Evolutionary conservation across 2,329 filamentous ascomycete genomes (phyloP), one percentile per base, ranked within the genome.

Genomic region (Penicillium glabrum): DNA sequence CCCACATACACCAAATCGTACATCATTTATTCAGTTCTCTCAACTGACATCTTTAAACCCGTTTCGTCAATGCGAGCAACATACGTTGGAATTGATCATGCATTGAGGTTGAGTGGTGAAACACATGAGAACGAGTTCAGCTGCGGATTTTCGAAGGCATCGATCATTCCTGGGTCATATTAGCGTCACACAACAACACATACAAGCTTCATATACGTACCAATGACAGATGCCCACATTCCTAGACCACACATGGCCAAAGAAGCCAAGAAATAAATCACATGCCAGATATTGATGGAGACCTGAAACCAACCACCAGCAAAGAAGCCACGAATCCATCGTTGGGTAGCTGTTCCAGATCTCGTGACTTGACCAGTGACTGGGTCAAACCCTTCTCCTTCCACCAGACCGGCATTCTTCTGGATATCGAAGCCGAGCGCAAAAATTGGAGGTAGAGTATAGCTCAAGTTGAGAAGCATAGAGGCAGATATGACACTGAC

Each of bases 401-500:
- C 26, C 4, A 61, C 58, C 5, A 54, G 58, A 14, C 72, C 64
- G 0, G 69, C 60, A 23, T 72, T 67, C 39, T 62, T 68, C 50
- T 66, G 60, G n/a, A 69, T 60, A 39, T 66, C 61, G n/a, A 57
- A 67, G 5, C 64, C 61, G 2, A 74, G 54, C 0, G 68, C 69
- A 44, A 73, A 69, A 8, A 73, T 48, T 3, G 77, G 76, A 11
- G 79, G 79, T 53, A 81, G 73, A 0, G 78, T 78, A 63, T 81
- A 82, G 13, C 73, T 78, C 63, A 82, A 75, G 41, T 81, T 77
- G 49, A 82, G 54, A 19, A 81, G 74, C 63, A 74, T 77, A 2
- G 75, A 67, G 0, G 79, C 78, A 1, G 74, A 72, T 11, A 81
- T 75, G 7, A 81, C 66, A 27, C 69, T 66, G 24, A 72, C 67